Evolutionary conservation across 371 early-diverging fungal genomes (phyloP), one percentile per base, ranked within the genome.

Genomic region (Actinomucor elegans): DNA sequence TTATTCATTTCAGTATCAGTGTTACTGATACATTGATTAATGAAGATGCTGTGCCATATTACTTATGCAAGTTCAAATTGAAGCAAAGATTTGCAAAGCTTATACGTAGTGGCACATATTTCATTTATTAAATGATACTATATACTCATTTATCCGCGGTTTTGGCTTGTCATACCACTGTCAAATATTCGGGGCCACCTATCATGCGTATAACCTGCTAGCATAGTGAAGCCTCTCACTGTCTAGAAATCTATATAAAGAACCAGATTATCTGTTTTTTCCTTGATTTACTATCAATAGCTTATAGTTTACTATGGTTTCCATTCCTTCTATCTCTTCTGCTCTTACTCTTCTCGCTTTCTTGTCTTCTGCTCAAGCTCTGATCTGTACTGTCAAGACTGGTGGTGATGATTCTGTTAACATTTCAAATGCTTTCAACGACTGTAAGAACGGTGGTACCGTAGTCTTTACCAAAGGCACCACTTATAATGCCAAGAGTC

Each of bases 371-470:
- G 42, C 53, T 17, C 56, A 55, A 31, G 48, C 56, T 8, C 59
- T 52, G 20, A 66, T 64, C 32, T 61, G 64, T 33, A 55, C 60
- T 17, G 54, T 56, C n/a, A 51, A 61, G 2, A 51, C 58, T 18
- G 49, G 50, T 9, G 51, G 38, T 27, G 64, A 67, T 44, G 71
- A 64, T 35, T 48, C 67, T 18, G 24, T 54, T 26, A 59, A 53
- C 32, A 71, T 71, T 23, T 50, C 40, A 0, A 29, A 36, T 14
- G 71, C 71, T 6, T 71, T 71, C 61, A 46, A 51, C 4, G 48
- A 48, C 17, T 71, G 67, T 45, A 61, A 64, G 35, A 58, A 50
- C 29, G 71, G 71, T n/a, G 71, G 67, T 29, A 67, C 55, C n/a
- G 67, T 71, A 11, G 45, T 48, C 15, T 71, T 71, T 34, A 34